Base-by-base conservation (phyloP, 1,139 yeast genomes). In the Pichia sp. region DNA sequence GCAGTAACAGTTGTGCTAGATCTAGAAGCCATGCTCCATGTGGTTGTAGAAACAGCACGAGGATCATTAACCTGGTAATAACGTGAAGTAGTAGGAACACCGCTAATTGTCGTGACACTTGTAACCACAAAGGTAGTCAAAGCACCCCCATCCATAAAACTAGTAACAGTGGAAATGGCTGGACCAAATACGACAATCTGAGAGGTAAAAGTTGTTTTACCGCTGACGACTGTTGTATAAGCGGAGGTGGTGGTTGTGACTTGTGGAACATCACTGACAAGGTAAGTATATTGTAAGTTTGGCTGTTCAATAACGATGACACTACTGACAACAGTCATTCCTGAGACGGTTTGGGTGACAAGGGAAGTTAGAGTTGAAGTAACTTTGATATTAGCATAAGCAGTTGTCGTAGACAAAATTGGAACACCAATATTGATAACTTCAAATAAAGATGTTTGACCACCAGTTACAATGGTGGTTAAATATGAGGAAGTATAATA, bases 111-210 rank as follows among this genome's bases (percentile, higher is more conserved):
- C 5, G 26, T 25, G 12, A 36, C 26, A 24, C 23, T 33, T 11
- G 43, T 40, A 6, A 32, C 35, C 42, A 39, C 35, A 16, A 23
- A 37, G 6, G 45, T 41, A 9, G 42, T 23, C 2, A 36, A 30
- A 23, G 29, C 10, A 24, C 24, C 26, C 24, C 39, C 36, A 28
- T 41, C 30, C 8, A 30, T 23, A 23, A 25, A 41, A 5, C 6
- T n/a, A 10, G 36, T 31, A 10, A 28, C 9, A 8, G 48, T 45
- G n/a, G 41, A 22, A 23, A 32, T 36, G n/a, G 43, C 4, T 16
- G 48, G 48, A 25, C 48, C 48, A 31, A 28, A 27, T 9, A 45
- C 46, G 32, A 42, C 34, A 29, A 39, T 29, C 6, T 22, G 39
- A 2, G 48, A 37, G 5, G 51, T 41, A 2, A 25, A 4, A 3